Evolutionary conservation across 1,284 basidiomycete genomes (phyloP), one percentile per base, ranked within the genome.

Genomic region (Meira nashicola): DNA sequence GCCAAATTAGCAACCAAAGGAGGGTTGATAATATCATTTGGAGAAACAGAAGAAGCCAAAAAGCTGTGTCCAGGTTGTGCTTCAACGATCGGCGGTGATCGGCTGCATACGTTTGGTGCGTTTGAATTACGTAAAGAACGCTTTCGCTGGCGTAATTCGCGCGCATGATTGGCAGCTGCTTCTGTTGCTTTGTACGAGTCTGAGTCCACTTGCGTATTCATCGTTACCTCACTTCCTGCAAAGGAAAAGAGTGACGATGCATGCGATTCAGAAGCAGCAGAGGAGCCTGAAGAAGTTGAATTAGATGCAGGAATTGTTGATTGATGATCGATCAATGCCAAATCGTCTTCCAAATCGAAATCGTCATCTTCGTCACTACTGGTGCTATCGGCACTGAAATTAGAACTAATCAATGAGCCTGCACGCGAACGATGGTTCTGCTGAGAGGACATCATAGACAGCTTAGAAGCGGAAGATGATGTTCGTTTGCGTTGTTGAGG

Each of bases 41-140:
- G 71, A 37, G 62, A 63, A 43, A 74, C 54, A 41, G 71, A 70
- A 7, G 71, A 72, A 55, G 70, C 68, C 53, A 76, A 65, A 47
- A 72, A 48, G 12, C 65, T 70, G 14, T 69, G 66, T 10, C 49
- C 49, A 9, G 71, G 73, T 49, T 74, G 73, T 7, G 65, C 56
- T 28, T 70, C 64, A 53, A 51, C 54, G 9, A 46, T 17, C n/a
- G 51, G 15, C 7, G 49, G 39, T 17, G 11, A 14, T 14, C 54
- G 54, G 55, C 2, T 37, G 28, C 28, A 33, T 33, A 33, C 28
- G 21, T 14, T 37, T n/a, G 9, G 39, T 54, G 47, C 55, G 39
- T 28, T 25, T 3, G 28, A 33, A 33, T 33, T 33, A 8, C 28
- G 28, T 33, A 33, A 33, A 33, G 28, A 33, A 33, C 28, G 28